A percentile compares a stretch with the other conserved stretches of the same genome.
Conservation (phyloP, 257 asterid species). For the Capsicum baccatum region DNA sequence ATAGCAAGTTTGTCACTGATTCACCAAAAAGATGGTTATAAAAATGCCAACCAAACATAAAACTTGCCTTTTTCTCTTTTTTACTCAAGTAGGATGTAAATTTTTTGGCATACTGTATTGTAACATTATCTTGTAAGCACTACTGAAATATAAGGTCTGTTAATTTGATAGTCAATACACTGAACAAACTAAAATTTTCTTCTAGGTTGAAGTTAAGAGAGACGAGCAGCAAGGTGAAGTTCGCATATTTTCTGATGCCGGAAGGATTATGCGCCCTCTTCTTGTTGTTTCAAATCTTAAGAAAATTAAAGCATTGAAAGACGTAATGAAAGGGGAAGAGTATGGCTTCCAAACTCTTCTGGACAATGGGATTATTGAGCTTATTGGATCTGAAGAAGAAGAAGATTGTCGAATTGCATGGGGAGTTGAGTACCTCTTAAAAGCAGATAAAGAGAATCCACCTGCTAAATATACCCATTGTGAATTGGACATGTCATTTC, state of each 20-base stretch:
- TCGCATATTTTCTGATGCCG: constrained; percentile 88
- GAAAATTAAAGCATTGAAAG: constrained; percentile 52
- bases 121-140: background rate
- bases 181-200: constrained; percentile 28
- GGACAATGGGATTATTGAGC: constrained; percentile 72
- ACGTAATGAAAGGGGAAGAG: constrained; percentile 49
- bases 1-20: background rate
- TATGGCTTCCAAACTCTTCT: constrained; percentile 66
- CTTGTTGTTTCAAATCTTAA: constrained; percentile 71
- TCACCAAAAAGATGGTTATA: background rate
- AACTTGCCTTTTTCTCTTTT: background rate
- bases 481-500: constrained; percentile 81
- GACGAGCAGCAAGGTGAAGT: constrained; percentile 77
- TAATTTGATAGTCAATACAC: background rate
- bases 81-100: background rate
- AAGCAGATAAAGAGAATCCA: constrained; percentile 58
- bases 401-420: constrained; percentile 91
- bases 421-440: constrained; percentile 68
- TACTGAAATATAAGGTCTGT: background rate
- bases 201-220: constrained; percentile 83
- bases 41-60: background rate
- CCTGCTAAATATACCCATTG: constrained; percentile 78
- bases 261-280: constrained; percentile 96
- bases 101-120: background rate
- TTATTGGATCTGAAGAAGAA: constrained; percentile 95